Conservation (phyloP, 2,329 filamentous ascomycete genomes). For the Colletotrichum spaethianum region DNA sequence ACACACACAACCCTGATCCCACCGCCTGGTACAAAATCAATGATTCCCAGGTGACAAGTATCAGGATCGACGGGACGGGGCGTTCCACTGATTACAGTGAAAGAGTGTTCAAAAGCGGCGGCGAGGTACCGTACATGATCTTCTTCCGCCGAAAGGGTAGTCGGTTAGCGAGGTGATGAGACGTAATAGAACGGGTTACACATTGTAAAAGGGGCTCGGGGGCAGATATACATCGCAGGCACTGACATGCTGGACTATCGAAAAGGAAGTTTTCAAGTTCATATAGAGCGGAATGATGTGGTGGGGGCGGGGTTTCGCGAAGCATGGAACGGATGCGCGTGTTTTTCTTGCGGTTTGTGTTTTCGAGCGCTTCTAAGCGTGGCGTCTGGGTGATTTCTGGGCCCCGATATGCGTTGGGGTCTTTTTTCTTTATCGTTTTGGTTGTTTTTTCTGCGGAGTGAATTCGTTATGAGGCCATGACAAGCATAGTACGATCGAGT, state of each 20-base stretch:
- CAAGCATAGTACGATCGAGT: constrained; percentile 31
- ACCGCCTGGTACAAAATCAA: constrained; percentile 66
- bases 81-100: constrained; percentile 52
- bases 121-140: constrained; percentile 62
- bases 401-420: constrained; percentile 18
- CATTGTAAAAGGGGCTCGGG: background rate
- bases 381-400: constrained; percentile 28
- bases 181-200: constrained; percentile 18
- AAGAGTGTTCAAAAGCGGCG: constrained; percentile 55
- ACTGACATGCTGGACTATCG: constrained; percentile 10
- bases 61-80: constrained; percentile 57
- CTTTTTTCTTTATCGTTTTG: background rate
- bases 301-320: background rate
- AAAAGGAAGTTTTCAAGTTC: background rate
- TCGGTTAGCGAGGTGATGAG: constrained; percentile 18
- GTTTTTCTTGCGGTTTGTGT: background rate
- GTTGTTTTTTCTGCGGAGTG: constrained; percentile 1
- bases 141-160: constrained; percentile 59
- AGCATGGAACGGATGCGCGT: constrained; percentile 2
- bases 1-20: constrained; percentile 62
- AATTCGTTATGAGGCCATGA: constrained; percentile 30
- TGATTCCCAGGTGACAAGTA: constrained; percentile 58
- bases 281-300: constrained; percentile 15
- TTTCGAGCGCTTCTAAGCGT: constrained; percentile 39
- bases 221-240: constrained; percentile 1